Percentiles rank a stretch among this genome's conserved stretches.
Conservation (phyloP, 2,329 filamentous ascomycete genomes). For the Claviceps fusiformis region DNA sequence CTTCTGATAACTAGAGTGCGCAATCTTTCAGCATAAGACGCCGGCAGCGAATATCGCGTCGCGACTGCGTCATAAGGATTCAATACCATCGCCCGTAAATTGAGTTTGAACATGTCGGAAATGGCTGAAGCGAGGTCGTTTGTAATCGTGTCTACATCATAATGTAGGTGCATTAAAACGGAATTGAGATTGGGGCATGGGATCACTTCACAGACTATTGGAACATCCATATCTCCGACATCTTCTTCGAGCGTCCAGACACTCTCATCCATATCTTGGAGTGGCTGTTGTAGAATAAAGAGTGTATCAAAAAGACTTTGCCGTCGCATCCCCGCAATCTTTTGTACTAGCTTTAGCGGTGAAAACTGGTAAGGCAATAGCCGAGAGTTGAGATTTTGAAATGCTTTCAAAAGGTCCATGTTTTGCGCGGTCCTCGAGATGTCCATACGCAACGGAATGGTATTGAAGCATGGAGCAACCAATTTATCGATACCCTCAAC, state of each 20-base stretch:
- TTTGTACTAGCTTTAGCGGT: slow-evolving; percentile 59
- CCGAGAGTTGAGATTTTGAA: slow-evolving; percentile 49
- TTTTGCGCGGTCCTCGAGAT: slow-evolving; percentile 35
- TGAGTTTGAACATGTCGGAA: slow-evolving; percentile 17
- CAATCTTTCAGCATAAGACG: slow-evolving; percentile 6
- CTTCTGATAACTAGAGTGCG: slow-evolving; percentile 10
- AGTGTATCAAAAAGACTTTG: slow-evolving; percentile 63
- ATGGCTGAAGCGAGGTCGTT: slow-evolving; percentile 15
- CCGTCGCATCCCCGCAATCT: slow-evolving; percentile 24
- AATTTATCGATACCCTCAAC: slow-evolving; percentile 55
- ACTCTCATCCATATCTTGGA: slow-evolving; percentile 37
- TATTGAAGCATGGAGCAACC: slow-evolving; percentile 89
- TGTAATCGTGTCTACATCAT: slow-evolving; percentile 31
- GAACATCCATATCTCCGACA: slow-evolving; percentile 55
- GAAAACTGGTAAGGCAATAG: slow-evolving; percentile 60
- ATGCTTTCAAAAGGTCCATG: slow-evolving; percentile 40
- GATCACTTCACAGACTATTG: slow-evolving; percentile 62
- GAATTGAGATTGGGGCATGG: slow-evolving; percentile 39
- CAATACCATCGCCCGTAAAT: slow-evolving; percentile 14
- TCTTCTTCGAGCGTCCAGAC: slow-evolving; percentile 47
- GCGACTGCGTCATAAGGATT: slow-evolving; percentile 13
- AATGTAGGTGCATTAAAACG: slow-evolving; percentile 49
- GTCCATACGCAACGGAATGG: slow-evolving; percentile 55
- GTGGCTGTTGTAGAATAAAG: slow-evolving; percentile 60
- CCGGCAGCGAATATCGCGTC: not conserved